A percentile compares a stretch with the other conserved stretches of the same genome.
These are phyloP conservation scores for Penicillium sp. DNA, from an alignment of 2,329 filamentous ascomycete species.

Conservation along the genomic window DNA sequence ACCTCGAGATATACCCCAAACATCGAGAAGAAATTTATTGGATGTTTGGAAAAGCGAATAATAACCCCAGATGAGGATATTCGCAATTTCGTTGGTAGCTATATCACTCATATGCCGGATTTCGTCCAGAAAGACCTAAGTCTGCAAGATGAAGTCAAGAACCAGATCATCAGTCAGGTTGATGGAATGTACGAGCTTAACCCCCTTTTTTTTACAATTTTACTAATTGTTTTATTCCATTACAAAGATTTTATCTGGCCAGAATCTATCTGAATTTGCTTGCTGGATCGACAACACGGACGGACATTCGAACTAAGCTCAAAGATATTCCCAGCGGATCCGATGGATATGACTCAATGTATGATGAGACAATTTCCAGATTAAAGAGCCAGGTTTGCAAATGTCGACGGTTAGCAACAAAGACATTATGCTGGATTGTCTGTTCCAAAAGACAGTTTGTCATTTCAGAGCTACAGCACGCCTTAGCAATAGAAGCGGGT, in stretches of 20 bases:
- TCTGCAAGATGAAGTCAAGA: too few relatives aligned
- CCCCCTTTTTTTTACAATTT: too few relatives aligned
- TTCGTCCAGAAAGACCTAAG: too few relatives aligned
- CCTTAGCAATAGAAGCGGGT: slow-evolving; percentile 46
- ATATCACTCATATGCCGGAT: too few relatives aligned
- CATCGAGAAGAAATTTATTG: background rate
- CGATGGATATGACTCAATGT: slow-evolving; percentile 44
- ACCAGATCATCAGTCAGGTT: too few relatives aligned
- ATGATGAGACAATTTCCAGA: slow-evolving; percentile 49
- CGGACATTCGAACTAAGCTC: slow-evolving; percentile 39
- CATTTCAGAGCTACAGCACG: slow-evolving; percentile 46
- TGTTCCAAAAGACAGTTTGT: slow-evolving; percentile 42
- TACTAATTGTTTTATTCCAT: too few relatives aligned
- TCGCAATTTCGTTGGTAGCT: too few relatives aligned
- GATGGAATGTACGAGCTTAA: slow-evolving; percentile 8
- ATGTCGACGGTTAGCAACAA: slow-evolving; percentile 40
- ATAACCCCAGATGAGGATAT: background rate
- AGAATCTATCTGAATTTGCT: slow-evolving; percentile 28
- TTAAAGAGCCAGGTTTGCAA: slow-evolving; percentile 42
- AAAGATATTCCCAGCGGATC: slow-evolving; percentile 33
- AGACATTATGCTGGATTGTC: slow-evolving; percentile 48
- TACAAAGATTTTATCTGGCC: slow-evolving; percentile 36
- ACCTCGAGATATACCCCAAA: background rate
- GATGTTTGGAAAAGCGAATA: background rate
- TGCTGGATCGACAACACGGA: slow-evolving; percentile 20